Evolutionary conservation across 1,284 basidiomycete species (phyloP).

Genomic region (Ceraceosorus bombacis): DNA sequence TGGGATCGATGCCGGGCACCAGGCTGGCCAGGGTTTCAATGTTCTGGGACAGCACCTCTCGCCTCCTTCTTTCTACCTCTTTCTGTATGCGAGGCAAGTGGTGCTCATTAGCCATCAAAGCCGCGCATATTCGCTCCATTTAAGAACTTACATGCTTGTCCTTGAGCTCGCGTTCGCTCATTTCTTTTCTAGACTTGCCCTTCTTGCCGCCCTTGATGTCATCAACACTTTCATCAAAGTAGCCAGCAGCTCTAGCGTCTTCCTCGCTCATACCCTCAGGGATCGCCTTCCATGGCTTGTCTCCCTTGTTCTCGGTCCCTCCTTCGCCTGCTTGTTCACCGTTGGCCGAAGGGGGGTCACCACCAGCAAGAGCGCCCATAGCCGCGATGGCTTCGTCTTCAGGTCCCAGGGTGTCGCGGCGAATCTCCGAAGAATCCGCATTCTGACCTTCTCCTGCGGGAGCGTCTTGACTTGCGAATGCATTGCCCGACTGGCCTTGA

Average conservation of each 20-base stretch:
- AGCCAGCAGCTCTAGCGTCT: too few species aligned
- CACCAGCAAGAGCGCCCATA: slow-evolving; percentile 3
- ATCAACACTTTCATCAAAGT: not conserved
- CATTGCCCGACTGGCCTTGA: too few species aligned
- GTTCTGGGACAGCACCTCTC: slow-evolving; percentile 90
- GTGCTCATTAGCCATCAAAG: not conserved
- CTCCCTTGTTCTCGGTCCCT: not conserved
- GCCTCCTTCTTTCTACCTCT: slow-evolving; percentile 87
- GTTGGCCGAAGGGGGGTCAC: not conserved
- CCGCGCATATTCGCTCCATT: not conserved
- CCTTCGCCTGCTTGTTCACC: not conserved
- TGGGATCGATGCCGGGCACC: slow-evolving; percentile 70
- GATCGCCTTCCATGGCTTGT: too few species aligned
- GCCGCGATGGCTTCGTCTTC: not conserved
- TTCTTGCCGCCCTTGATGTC: slow-evolving; percentile 1
- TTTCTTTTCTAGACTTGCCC: slow-evolving; percentile 16
- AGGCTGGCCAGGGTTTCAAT: slow-evolving; percentile 85
- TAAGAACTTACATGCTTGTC: slow-evolving; percentile 28
- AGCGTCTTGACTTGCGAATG: not conserved
- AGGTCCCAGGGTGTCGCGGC: not conserved
- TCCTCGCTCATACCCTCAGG: too few species aligned
- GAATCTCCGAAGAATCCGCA: slow-evolving; percentile 21
- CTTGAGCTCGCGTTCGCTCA: slow-evolving; percentile 38
- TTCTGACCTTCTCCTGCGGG: slow-evolving; percentile 8
- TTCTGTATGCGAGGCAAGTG: slow-evolving; percentile 56